Base-by-base conservation (phyloP, 768 basidiomycete species). In the Cyathus striatus region DNA sequence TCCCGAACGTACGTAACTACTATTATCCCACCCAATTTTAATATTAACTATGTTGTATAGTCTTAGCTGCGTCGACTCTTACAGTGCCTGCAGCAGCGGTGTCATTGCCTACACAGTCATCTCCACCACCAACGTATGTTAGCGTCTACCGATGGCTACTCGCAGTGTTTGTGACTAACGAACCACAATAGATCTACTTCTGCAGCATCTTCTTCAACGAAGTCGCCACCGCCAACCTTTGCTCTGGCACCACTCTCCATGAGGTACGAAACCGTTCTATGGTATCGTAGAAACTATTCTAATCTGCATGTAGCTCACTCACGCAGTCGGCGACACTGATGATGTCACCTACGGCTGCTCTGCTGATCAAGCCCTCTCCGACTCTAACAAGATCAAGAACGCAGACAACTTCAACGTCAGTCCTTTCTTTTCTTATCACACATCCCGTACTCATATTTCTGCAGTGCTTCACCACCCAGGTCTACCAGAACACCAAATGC, bases 361-460 rank as follows among this genome's bases (percentile, higher is more conserved):
- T 38, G 51, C 54, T 34, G 69, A 73, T 51, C 67, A 71, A 55
- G 57, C 50, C 10, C 64, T 65, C 43, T 59, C 66, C 34, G 63
- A 59, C 21, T 45, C 62, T 2, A 53, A 66, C 41, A 48, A 62
- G 17, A 36, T 61, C 16, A 38, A 32, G 40, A 73, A 75, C 50
- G 72, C 72, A 13, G 73, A 75, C 49, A 73, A 69, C 61, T 73
- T 59, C 61, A 73, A 75, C 52, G 69, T 72, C 48, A 24, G 68
- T 49, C 1, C 5, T 23, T 6, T 23, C 18, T 14, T 41, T 22
- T 5, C 12, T 13, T 21, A 38, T 6, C 20, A 13, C 4, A 22
- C 25, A 23, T 49, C 7, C 35, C 21, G 36, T 17, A 23, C 22
- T 38, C 17, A 9, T 13, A 18, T n/a, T 27, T 10, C 2, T 41